Conservation (phyloP, 148 eudicot species). For the Spergularia marina region DNA sequence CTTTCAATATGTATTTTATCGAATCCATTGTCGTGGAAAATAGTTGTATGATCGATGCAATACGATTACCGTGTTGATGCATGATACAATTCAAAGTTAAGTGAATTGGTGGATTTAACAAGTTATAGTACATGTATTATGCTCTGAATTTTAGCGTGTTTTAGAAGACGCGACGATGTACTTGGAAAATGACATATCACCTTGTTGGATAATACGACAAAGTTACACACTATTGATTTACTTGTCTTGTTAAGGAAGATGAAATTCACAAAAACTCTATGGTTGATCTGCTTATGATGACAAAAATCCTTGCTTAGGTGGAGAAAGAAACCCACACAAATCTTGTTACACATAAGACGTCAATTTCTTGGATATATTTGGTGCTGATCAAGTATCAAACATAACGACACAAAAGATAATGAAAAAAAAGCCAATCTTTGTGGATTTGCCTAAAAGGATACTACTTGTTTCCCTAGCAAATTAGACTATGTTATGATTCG, state of each 20-base stretch:
- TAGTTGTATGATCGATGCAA: too few relatives aligned
- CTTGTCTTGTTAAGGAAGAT: not conserved
- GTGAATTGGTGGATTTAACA: too few relatives aligned
- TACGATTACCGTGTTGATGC: too few relatives aligned
- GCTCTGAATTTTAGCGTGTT: too few relatives aligned
- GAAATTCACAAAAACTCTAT: not conserved
- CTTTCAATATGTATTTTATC: too few relatives aligned
- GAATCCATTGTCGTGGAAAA: too few relatives aligned
- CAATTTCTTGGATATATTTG: slow-evolving; percentile 7
- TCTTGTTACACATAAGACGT: not conserved
- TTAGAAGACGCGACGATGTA: too few relatives aligned
- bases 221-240: not conserved
- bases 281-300: slow-evolving; percentile 9
- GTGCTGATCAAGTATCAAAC: not conserved
- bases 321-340: slow-evolving; percentile 2
- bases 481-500: not conserved
- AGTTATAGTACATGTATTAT: too few relatives aligned
- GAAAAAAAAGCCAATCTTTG: slow-evolving; percentile 2
- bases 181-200: not conserved
- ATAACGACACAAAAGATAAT: not conserved
- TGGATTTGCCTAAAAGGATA: slow-evolving; percentile 18
- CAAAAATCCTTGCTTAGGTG: slow-evolving; percentile 24
- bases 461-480: not conserved
- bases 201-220: not conserved
- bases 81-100: too few relatives aligned